Evolutionary conservation across 129 eudicot species (phyloP), one percentile per base, ranked within the genome.

Genomic region (Saposhnikovia divaricata): DNA sequence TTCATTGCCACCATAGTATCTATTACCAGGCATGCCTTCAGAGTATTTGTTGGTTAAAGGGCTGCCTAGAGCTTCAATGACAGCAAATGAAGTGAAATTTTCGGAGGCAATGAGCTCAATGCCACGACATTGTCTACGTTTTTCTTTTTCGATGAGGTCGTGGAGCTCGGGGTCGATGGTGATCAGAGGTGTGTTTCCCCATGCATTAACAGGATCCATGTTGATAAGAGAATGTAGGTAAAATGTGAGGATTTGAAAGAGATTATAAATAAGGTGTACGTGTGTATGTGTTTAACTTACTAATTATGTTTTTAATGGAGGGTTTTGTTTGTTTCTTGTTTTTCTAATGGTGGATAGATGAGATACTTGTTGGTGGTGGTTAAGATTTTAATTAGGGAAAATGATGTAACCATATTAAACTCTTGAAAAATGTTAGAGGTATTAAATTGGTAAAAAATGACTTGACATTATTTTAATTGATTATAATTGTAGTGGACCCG

Each of bases 61-160:
- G 79, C 89, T 84, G 78, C 99, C 99, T 55, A 95, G 89, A 44
- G 99, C 99, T 79, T 95, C 89, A 57, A 95, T 95, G 4, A 95
- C 99, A 77, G 99, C 99, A 82, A 90, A 90, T 13, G 99, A 95
- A 23, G 99, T 95, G 97, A 95, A 95, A 82, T 94, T 95, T 51
- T 95, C 99, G 0, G 99, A 95, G 3, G 99, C 99, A 21, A 95
- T 95, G 66, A 95, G 97, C 80, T 93, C 98, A 82, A 93, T 93
- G 9, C 98, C 98, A 31, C 89, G 93, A 80, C 91, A 88, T 75
- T 94, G 98, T 19, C 98, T 89, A 80, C 96, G 92, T 59, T 94
- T 94, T 57, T 94, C 98, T 25, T 91, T 87, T 81, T 94, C 98
- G 19, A 94, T 92, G 1, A 94, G 97, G 85, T 92, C 97, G 61